These are phyloP conservation scores for Oidiodendron maius DNA, from an alignment of 495 filamentous ascomycete species.

Conservation along the genomic window DNA sequence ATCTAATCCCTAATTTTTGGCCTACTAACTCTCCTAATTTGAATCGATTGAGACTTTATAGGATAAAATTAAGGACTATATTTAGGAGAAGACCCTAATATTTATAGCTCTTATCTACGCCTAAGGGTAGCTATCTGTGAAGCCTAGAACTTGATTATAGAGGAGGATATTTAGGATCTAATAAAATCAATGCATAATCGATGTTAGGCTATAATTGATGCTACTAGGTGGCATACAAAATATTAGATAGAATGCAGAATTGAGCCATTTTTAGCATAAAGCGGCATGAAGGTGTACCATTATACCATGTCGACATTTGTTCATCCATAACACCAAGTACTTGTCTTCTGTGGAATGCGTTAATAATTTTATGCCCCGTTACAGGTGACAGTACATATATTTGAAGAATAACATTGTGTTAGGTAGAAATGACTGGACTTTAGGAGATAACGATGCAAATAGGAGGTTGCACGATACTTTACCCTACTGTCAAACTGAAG, in stretches of 20 bases:
- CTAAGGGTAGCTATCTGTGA: slow-evolving; percentile 5
- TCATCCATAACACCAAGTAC: too few species aligned
- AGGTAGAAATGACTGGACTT: neutral
- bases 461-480: neutral
- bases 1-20: neutral
- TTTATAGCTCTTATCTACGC: slow-evolving; percentile 4
- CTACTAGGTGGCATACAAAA: slow-evolving; percentile 4
- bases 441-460: neutral
- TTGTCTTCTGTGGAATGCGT: slow-evolving; percentile 15
- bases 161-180: slow-evolving; percentile 7
- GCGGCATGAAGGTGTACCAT: too few species aligned
- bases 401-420: neutral
- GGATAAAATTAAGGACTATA: slow-evolving; percentile 11
- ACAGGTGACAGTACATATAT: neutral
- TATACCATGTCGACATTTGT: too few species aligned
- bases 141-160: slow-evolving; percentile 12
- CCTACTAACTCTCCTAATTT: neutral
- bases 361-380: neutral
- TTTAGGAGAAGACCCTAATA: slow-evolving; percentile 1
- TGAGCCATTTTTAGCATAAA: too few species aligned
- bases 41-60: slow-evolving; percentile 8
- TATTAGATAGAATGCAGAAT: too few species aligned
- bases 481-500: neutral
- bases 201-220: slow-evolving; percentile 8
- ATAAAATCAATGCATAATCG: slow-evolving; percentile 1